Evolutionary conservation across 139 green algal species (phyloP).

Genomic region (Picochlorum sp.): DNA sequence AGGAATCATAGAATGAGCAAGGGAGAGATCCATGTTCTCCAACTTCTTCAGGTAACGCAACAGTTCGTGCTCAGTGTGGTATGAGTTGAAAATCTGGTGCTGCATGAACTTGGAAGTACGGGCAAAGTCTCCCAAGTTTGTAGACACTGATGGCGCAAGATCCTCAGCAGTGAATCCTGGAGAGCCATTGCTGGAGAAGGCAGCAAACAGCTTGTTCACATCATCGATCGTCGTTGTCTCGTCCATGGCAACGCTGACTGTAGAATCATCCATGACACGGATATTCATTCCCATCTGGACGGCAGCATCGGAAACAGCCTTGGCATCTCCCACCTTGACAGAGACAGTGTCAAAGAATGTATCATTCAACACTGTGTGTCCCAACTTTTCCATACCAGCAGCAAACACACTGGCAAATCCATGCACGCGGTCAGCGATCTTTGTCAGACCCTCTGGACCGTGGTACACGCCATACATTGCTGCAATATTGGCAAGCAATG

Average conservation of each 20-base stretch:
- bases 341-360: slow-evolving; percentile 96
- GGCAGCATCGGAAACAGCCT: slow-evolving; percentile 19
- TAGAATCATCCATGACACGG: slow-evolving; percentile 56
- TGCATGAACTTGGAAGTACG: slow-evolving; percentile 63
- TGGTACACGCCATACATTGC: slow-evolving; percentile 97
- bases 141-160: slow-evolving; percentile 38
- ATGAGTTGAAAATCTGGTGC: slow-evolving; percentile 85
- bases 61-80: slow-evolving; percentile 92
- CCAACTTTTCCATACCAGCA: slow-evolving; percentile 59
- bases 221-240: slow-evolving; percentile 87
- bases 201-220: slow-evolving; percentile 76
- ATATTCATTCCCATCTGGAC: slow-evolving; percentile 69
- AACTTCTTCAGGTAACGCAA: slow-evolving; percentile 93
- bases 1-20: slow-evolving; percentile 97
- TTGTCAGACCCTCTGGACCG: slow-evolving; percentile 84
- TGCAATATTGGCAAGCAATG: slow-evolving; percentile 97
- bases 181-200: slow-evolving; percentile 53
- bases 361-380: slow-evolving; percentile 35
- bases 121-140: slow-evolving; percentile 33
- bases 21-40: slow-evolving; percentile 92
- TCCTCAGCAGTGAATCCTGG: slow-evolving; percentile 62
- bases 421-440: slow-evolving; percentile 81
- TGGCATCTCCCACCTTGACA: slow-evolving; percentile 41
- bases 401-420: slow-evolving; percentile 80
- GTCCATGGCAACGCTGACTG: slow-evolving; percentile 77